A percentile compares a stretch with the other conserved stretches of the same genome.
phyloP scores from a whole-genome alignment of 495 filamentous ascomycete species.

The Talaromyces wortmannii region DNA sequence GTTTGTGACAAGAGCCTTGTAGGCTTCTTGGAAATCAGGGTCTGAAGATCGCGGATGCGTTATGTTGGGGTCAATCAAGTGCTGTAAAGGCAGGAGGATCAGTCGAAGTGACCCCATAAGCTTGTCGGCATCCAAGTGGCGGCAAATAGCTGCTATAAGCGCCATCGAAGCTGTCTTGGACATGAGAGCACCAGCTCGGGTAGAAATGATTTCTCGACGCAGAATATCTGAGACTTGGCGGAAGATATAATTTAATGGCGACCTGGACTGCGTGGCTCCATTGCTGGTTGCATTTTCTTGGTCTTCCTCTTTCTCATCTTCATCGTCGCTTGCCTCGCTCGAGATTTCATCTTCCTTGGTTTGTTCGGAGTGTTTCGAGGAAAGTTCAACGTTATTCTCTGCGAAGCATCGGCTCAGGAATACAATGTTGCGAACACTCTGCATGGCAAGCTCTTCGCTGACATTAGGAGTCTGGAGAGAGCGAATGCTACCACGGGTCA shows the following conservation, averaged over 20 bases:
- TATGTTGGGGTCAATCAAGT: conserved; percentile 74
- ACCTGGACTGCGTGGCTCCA: conserved; percentile 14
- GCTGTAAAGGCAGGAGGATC: conserved; percentile 74
- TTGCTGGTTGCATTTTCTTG: conserved; percentile 10
- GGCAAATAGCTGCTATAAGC: conserved; percentile 56
- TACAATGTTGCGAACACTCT: conserved; percentile 67
- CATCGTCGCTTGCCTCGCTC: conserved; percentile 25
- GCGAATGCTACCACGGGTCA: conserved; percentile 57
- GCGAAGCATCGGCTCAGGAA: conserved; percentile 68
- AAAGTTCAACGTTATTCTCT: conserved; percentile 51
- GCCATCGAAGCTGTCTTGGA: conserved; percentile 73
- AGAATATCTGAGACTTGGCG: conserved; percentile 68
- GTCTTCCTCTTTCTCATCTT: conserved; percentile 35
- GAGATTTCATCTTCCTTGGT: conserved; percentile 24
- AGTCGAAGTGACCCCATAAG: conserved; percentile 51
- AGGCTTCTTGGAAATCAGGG: conserved; percentile 55
- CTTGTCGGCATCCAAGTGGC: conserved; percentile 47
- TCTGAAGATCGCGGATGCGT: conserved; percentile 59
- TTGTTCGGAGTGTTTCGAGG: conserved; percentile 23
- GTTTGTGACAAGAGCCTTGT: conserved; percentile 59
- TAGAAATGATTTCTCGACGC: conserved; percentile 64
- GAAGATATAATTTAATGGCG: conserved; percentile 67
- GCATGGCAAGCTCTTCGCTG: conserved; percentile 59
- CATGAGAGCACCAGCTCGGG: conserved; percentile 50
- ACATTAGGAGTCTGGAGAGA: conserved; percentile 61